Evolutionary conservation across 306 rosid species (phyloP).

Genomic region (Cucumis sativus): Cucumber_9930_V3 NC_026655.2:22946001-22946500

Average conservation of each 20-base stretch:
- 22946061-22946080: no score
- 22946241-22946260: not conserved
- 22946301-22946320: not conserved
- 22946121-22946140: no score
- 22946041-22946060: no score
- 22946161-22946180: not conserved
- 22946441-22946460: constrained; percentile 90
- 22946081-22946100: no score
- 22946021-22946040: no score
- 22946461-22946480: constrained; percentile 91
- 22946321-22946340: not conserved
- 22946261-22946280: not conserved
- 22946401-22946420: constrained; percentile 60
- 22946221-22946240: not conserved
- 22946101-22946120: no score
- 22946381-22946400: constrained; percentile 77
- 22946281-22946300: not conserved
- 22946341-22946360: constrained; percentile 52
- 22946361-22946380: constrained; percentile 96
- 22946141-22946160: no score
- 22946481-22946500: constrained; percentile 65
- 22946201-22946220: not conserved
- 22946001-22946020: no score
- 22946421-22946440: constrained; percentile 56
- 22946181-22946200: not conserved